Evolutionary conservation across 164 flowering plant genomes (phyloP).

Genomic region (Sedum album): DNA sequence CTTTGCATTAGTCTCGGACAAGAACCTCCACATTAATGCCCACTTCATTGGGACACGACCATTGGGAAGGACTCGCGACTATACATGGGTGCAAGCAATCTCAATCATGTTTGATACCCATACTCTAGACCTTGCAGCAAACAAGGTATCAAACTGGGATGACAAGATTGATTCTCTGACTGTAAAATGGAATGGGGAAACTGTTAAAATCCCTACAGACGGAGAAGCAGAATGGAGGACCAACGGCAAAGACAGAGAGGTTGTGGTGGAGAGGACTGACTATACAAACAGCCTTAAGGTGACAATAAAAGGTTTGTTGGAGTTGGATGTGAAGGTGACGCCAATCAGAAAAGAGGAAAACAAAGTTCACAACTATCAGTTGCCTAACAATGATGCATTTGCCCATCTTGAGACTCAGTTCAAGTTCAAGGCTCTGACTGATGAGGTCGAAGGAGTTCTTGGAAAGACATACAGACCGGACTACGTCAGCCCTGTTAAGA

Average conservation of each 20-base stretch:
- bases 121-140: too few relatives aligned
- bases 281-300: constrained; percentile 40
- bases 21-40: too few relatives aligned
- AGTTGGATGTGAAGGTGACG: constrained; percentile 39
- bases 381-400: constrained; percentile 37
- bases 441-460: constrained; percentile 49
- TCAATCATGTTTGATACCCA: too few relatives aligned
- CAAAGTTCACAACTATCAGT: constrained; percentile 45
- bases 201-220: constrained; percentile 29
- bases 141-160: too few relatives aligned
- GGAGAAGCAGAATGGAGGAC: constrained; percentile 52
- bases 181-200: constrained; percentile 38
- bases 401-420: constrained; percentile 50
- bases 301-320: constrained; percentile 28
- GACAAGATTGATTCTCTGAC: constrained; percentile 33
- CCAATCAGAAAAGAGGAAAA: constrained; percentile 55
- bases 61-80: too few relatives aligned
- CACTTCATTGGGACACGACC: too few relatives aligned
- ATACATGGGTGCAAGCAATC: too few relatives aligned
- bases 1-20: too few relatives aligned
- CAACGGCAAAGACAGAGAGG: constrained; percentile 21
- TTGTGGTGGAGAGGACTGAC: constrained; percentile 50
- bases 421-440: constrained; percentile 31
- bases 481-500: constrained; percentile 50
- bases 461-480: constrained; percentile 58